Evolutionary conservation across 1,284 basidiomycete species (phyloP), one percentile per base, ranked within the genome.

Genomic region (Dichomitus squalens): DNA sequence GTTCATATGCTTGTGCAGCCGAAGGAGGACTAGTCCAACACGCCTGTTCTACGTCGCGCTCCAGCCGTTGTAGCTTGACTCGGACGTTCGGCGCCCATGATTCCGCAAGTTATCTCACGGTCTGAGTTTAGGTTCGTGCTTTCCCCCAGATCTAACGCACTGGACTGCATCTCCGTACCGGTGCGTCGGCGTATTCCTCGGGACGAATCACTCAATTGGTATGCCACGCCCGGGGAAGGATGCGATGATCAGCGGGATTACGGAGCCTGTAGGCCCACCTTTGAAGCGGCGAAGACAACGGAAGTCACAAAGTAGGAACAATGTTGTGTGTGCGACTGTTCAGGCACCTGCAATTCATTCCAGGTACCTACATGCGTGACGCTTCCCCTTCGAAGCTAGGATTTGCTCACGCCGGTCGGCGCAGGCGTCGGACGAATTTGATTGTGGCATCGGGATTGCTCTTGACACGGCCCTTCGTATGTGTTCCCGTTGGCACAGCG

Each of bases 301-400:
- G 46, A 39, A 39, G 34, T 20, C 20, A 12, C 53, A 48, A 31
- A 49, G 46, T 20, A 7, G 46, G 46, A 47, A 49, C 36, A 54
- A 54, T 29, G 39, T 21, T 31, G 29, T 47, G 44, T 47, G 29
- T 47, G 29, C 44, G 29, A 33, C 44, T 47, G 44, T 47, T 27
- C 44, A 47, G 44, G 44, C 44, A 47, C 44, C 44, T 21, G 44
- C 18, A 31, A 31, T 11, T 11, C 29, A 12, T 21, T 27, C 29
- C 29, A 55, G 47, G 53, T 49, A 49, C 52, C 46, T 36, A 53
- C 25, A 54, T 40, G 52, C 16, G 36, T 25, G 39, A 49, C 18
- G 23, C 23, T 55, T 55, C 21, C 53, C 53, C 41, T 41, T 55
- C 18, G 20, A 39, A 47, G 36, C 34, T 23, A 31, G 20, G 29